Percentiles rank a stretch among this genome's conserved stretches.
These are phyloP conservation scores for Salvia miltiorrhiza DNA, from an alignment of 257 asterid species.

Conservation along the genomic window DNA sequence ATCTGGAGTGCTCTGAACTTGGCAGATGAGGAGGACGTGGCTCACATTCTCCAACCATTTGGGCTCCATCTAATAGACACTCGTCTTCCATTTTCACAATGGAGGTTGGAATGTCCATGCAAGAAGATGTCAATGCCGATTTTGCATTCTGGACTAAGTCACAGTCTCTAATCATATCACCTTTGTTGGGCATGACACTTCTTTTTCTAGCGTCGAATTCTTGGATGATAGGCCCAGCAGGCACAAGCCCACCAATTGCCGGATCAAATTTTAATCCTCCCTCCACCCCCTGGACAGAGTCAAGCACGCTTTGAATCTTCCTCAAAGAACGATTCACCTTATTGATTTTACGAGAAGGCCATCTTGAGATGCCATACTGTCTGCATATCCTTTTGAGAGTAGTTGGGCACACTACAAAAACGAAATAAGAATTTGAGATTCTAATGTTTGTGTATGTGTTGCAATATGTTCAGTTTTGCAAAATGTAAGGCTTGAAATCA, in stretches of 20 bases:
- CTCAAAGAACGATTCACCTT: slow-evolving; percentile 82
- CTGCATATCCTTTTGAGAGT: slow-evolving; percentile 91
- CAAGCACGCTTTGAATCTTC: slow-evolving; percentile 66
- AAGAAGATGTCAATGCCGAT: slow-evolving; percentile 24
- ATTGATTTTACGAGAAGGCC: slow-evolving; percentile 93
- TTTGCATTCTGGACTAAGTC: slow-evolving; percentile 27
- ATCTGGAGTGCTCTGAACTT: slow-evolving; percentile 20
- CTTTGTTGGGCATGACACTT: slow-evolving; percentile 20
- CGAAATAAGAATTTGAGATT: not conserved
- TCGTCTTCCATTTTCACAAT: slow-evolving; percentile 58
- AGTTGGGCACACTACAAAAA: slow-evolving; percentile 76
- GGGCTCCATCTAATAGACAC: slow-evolving; percentile 28
- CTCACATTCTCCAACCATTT: slow-evolving; percentile 20
- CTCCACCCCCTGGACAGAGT: slow-evolving; percentile 81
- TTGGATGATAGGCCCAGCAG: slow-evolving; percentile 41
- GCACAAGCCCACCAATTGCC: slow-evolving; percentile 44
- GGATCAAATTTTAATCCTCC: slow-evolving; percentile 73
- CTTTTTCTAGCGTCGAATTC: slow-evolving; percentile 32
- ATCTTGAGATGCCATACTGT: slow-evolving; percentile 77
- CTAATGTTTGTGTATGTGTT: not conserved
- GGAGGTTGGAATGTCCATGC: slow-evolving; percentile 28
- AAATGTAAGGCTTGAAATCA: not conserved
- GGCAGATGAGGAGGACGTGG: slow-evolving; percentile 10
- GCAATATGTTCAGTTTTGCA: not conserved
- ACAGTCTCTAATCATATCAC: slow-evolving; percentile 10